A percentile compares a stretch with the other conserved stretches of the same genome.
Conservation (phyloP, 2,329 filamentous ascomycete genomes). For the Metarhizium humberi region DNA sequence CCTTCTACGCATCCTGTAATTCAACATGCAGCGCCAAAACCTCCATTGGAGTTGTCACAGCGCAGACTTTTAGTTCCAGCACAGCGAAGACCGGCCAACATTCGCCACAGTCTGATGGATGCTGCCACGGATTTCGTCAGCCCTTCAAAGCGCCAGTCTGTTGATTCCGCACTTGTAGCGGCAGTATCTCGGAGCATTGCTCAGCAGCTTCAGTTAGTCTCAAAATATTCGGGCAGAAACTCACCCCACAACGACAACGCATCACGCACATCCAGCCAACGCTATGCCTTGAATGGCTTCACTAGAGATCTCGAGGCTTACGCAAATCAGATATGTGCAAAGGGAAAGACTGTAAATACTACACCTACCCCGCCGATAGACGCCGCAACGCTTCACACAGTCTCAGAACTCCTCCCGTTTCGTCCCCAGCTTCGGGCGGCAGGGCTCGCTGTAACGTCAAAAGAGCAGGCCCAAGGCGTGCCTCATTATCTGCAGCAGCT, state of each 20-base stretch:
- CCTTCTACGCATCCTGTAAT: not conserved
- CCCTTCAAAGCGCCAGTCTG: conserved; percentile 19
- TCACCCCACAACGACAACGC: conserved; percentile 5
- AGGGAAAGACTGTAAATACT: conserved; percentile 27
- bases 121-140: conserved; percentile 7
- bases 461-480: conserved; percentile 28
- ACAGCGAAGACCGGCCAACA: not conserved
- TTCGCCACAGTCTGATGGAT: conserved; percentile 8
- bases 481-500: conserved; percentile 9
- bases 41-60: conserved; percentile 4
- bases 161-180: conserved; percentile 32
- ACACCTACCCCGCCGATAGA: conserved; percentile 32
- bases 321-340: conserved; percentile 24
- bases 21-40: conserved; percentile 1
- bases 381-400: conserved; percentile 36
- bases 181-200: conserved; percentile 34
- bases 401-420: conserved; percentile 44
- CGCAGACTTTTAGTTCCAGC: conserved; percentile 2
- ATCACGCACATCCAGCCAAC: conserved; percentile 35
- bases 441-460: conserved; percentile 47
- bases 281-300: conserved; percentile 29
- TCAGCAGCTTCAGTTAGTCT: conserved; percentile 34
- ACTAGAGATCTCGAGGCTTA: conserved; percentile 20
- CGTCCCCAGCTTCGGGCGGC: conserved; percentile 42
- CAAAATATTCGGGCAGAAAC: conserved; percentile 10